These are phyloP conservation scores for Pholiota adiposa DNA, from an alignment of 1,284 basidiomycete species.

Conservation along the genomic window DNA sequence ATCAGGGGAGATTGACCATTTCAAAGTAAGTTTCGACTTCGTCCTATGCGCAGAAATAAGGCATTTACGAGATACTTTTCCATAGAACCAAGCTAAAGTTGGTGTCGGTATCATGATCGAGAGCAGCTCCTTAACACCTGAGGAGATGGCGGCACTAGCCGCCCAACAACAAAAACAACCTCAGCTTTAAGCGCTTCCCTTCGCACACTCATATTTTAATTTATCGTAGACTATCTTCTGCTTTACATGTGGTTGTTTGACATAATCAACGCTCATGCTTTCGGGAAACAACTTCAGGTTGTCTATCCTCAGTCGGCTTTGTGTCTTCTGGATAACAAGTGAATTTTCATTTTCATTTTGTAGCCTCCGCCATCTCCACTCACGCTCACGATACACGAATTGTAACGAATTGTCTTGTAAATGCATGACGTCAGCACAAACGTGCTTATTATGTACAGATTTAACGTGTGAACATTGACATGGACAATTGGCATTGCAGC, in stretches of 20 bases:
- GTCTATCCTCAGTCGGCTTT: not conserved
- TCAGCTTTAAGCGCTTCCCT: constrained; percentile 48
- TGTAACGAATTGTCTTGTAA: not conserved
- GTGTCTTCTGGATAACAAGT: not conserved
- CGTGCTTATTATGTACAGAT: not conserved
- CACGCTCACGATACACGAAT: not conserved
- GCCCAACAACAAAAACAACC: not conserved
- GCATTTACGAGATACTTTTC: constrained; percentile 11
- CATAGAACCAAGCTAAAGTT: constrained; percentile 88
- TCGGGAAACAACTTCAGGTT: not conserved
- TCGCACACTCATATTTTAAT: constrained; percentile 38
- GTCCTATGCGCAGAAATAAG: constrained; percentile 4
- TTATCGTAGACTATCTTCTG: constrained; percentile 24
- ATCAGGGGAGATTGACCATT: constrained; percentile 97
- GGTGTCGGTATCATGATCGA: constrained; percentile 98
- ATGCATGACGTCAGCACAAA: constrained; percentile 1
- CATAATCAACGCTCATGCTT: constrained; percentile 19
- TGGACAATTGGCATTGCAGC: not conserved
- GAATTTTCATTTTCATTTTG: not conserved
- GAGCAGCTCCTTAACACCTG: constrained; percentile 74
- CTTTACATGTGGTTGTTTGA: constrained; percentile 15
- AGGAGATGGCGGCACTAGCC: constrained; percentile 64
- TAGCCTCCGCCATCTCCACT: not conserved
- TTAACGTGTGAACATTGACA: not conserved
- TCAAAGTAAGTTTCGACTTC: constrained; percentile 67